A percentile compares a stretch with the other conserved stretches of the same genome.
phyloP scores from a whole-genome alignment of 1,284 basidiomycete species.

The Boletus mariae region DNA sequence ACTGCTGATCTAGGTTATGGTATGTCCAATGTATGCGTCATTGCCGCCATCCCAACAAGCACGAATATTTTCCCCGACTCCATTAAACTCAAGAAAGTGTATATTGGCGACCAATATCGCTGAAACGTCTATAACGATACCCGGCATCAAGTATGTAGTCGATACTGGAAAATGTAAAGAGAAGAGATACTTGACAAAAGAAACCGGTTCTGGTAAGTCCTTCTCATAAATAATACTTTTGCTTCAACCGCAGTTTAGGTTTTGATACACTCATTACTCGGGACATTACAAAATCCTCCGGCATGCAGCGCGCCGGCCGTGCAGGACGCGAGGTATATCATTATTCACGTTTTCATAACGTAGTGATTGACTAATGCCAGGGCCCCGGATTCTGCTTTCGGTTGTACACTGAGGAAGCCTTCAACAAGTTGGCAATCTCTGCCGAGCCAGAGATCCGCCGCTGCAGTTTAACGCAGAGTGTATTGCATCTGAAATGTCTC shows the following conservation, averaged over 20 bases:
- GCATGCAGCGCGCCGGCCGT: constrained; percentile 84
- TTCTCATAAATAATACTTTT: neutral
- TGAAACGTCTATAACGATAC: constrained; percentile 98
- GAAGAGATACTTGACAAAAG: constrained; percentile 75
- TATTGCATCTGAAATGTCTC: constrained; percentile 82
- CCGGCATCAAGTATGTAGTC: constrained; percentile 92
- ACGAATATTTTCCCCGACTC: constrained; percentile 73
- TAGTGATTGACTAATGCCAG: constrained; percentile 34
- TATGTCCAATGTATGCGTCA: constrained; percentile 83
- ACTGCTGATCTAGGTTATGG: constrained; percentile 51
- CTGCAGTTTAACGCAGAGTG: constrained; percentile 77
- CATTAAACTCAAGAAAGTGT: constrained; percentile 77
- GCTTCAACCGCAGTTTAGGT: constrained; percentile 42
- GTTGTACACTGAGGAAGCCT: constrained; percentile 81
- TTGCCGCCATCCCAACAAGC: constrained; percentile 77
- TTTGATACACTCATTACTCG: constrained; percentile 87
- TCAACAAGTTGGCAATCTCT: constrained; percentile 60
- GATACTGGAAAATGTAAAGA: constrained; percentile 96
- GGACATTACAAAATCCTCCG: constrained; percentile 86
- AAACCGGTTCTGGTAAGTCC: constrained; percentile 57
- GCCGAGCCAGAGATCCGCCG: constrained; percentile 87
- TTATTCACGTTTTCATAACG: neutral
- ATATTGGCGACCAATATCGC: constrained; percentile 95
- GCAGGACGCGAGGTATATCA: constrained; percentile 79
- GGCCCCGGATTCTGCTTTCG: constrained; percentile 83